Base-by-base conservation (phyloP, 2,329 filamentous ascomycete genomes). In the Exophiala mesophila region DNA sequence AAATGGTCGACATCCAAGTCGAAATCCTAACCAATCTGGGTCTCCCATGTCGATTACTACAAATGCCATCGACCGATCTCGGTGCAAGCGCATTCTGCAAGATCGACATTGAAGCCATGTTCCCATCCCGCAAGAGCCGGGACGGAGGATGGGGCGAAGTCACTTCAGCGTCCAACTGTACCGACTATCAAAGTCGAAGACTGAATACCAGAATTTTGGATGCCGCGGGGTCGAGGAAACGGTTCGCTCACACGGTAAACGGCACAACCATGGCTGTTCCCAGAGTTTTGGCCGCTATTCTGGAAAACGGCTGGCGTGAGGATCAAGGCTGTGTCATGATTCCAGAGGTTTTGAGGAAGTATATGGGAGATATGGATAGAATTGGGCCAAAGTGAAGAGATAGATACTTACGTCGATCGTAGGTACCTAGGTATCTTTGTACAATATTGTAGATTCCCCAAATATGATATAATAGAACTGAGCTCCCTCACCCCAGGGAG, bases 181-280 rank as follows among this genome's bases (percentile, higher is more conserved):
- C 87, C 1, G 92, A 98, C 64, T 98, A 97, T 66, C 92, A 98
- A 70, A 84, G 78, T 18, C 76, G 92, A 19, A 76, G 92, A 12
- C 71, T 98, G 24, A 82, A 79, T 19, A 96, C 92, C 10, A 76
- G 84, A 29, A 70, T 86, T 33, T 80, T 82, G 49, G 69, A 66
- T 38, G 23, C 34, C 16, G 63, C 62, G 48, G 68, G 69, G 3
- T 57, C 68, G n/a, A 78, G 75, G 59, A 66, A 83, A 29, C 72
- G 74, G 2, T 97, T 88, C 62, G 88, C 89, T 10, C 88, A 86
- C 68, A 98, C 92, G 0, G 74, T 94, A 26, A 98, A 98, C 61
- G 94, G 90, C 1, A 98, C 92, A 1, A 92, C 90, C 1, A 71
- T 97, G 57, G 92, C 92, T 1, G 83, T 97, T 26, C 92, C 92